A percentile compares a stretch with the other conserved stretches of the same genome.
phyloP scores from a whole-genome alignment of 345 rosid species.

The Mercurialis annua region DNA sequence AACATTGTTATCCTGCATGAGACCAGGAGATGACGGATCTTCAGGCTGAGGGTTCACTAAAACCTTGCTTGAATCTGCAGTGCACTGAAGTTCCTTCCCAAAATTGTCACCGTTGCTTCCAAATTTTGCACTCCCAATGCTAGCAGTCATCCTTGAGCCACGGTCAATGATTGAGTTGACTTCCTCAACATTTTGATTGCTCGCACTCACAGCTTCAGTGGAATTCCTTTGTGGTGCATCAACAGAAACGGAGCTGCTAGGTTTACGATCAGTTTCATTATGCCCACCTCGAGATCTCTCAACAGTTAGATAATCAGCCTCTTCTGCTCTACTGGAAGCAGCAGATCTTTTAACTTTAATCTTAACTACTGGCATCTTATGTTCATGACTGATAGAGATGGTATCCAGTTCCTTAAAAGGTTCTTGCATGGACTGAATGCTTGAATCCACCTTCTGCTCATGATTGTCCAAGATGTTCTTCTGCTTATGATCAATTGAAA shows the following conservation, averaged over 20 bases:
- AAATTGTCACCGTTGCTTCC: constrained; percentile 59
- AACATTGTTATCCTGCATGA: constrained; percentile 41
- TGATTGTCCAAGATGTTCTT: constrained; percentile 12
- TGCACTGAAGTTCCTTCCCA: constrained; percentile 92
- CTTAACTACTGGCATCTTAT: constrained; percentile 57
- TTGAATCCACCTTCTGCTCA: constrained; percentile 15
- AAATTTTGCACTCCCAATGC: constrained; percentile 88
- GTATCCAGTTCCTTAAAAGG: constrained; percentile 44
- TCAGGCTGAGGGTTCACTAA: constrained; percentile 38
- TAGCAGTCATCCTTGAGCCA: constrained; percentile 84
- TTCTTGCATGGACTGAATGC: constrained; percentile 29
- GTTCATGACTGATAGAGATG: constrained; percentile 54
- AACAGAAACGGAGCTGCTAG: constrained; percentile 82
- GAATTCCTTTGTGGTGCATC: constrained; percentile 89
- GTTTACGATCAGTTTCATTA: constrained; percentile 46
- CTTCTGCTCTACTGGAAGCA: constrained; percentile 66
- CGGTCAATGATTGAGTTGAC: constrained; percentile 82
- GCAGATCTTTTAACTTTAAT: constrained; percentile 67
- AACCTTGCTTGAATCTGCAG: constrained; percentile 81
- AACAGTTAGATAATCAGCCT: constrained; percentile 59
- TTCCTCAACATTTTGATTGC: constrained; percentile 80
- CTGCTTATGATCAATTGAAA: too few relatives aligned
- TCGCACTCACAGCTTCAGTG: constrained; percentile 60
- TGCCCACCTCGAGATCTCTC: constrained; percentile 65
- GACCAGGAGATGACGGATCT: constrained; percentile 38